phyloP scores from a whole-genome alignment of 768 basidiomycete species.

The Pulveroboletus ravenelii region DNA sequence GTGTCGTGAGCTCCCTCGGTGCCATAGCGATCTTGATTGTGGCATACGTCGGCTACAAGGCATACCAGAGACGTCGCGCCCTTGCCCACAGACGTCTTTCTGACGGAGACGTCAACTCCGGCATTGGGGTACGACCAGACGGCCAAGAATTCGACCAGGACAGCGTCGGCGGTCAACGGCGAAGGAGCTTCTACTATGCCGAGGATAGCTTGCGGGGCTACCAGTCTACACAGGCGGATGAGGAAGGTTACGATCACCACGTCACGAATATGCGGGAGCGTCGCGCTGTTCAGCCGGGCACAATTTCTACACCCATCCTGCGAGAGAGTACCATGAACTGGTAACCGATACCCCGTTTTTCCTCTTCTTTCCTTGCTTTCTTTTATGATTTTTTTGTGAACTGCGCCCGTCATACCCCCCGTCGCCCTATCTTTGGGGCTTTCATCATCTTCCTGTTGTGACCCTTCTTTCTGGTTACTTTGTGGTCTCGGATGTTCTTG shows the following conservation, averaged over 20 bases:
- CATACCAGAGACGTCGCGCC: slow-evolving; percentile 62
- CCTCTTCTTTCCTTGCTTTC: neutral
- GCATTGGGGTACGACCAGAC: slow-evolving; percentile 47
- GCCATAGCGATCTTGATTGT: slow-evolving; percentile 71
- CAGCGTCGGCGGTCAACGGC: slow-evolving; percentile 63
- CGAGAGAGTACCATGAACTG: slow-evolving; percentile 84
- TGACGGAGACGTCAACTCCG: slow-evolving; percentile 37
- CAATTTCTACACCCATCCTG: slow-evolving; percentile 74
- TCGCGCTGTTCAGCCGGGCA: slow-evolving; percentile 50
- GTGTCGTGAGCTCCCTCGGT: slow-evolving; percentile 80
- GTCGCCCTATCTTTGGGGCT: too few species aligned
- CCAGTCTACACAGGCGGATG: slow-evolving; percentile 36
- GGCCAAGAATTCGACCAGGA: slow-evolving; percentile 79
- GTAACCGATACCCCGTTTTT: slow-evolving; percentile 35
- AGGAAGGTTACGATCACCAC: slow-evolving; percentile 35
- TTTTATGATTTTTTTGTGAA: slow-evolving; percentile 7
- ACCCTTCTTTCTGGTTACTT: neutral
- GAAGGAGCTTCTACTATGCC: slow-evolving; percentile 82
- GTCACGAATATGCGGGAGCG: slow-evolving; percentile 48
- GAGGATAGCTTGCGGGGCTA: slow-evolving; percentile 74
- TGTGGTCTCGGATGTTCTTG: slow-evolving; percentile 4
- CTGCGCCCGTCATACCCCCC: slow-evolving; percentile 14
- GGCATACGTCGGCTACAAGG: slow-evolving; percentile 65
- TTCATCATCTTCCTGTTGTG: slow-evolving; percentile 2
- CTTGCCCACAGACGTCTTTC: slow-evolving; percentile 68